Percentiles rank a stretch among this genome's conserved stretches.
These are phyloP conservation scores for Lasiosphaeris hirsuta DNA, from an alignment of 495 filamentous ascomycete species.

Conservation along the genomic window DNA sequence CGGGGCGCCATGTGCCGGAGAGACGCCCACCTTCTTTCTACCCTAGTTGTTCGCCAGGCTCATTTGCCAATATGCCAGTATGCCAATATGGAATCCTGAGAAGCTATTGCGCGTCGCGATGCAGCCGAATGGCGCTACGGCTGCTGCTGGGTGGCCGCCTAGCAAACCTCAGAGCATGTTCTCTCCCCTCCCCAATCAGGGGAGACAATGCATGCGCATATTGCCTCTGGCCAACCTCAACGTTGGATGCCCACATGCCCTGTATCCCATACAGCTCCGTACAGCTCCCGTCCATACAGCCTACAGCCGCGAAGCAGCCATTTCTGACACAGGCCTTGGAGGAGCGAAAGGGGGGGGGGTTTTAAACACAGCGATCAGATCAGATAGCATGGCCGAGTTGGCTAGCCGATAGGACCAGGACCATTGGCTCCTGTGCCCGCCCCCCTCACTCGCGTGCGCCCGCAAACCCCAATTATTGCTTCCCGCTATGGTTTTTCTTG, in stretches of 20 bases:
- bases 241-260: neutral
- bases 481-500: constrained; percentile 4
- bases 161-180: no score
- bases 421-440: neutral
- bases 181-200: neutral
- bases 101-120: neutral
- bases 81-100: no score
- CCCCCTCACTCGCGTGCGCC: neutral
- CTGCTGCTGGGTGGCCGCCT: no score
- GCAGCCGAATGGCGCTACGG: neutral
- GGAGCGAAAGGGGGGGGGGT: neutral
- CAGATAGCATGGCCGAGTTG: neutral
- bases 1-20: no score
- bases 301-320: neutral
- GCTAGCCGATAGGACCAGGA: neutral
- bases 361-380: constrained; percentile 11
- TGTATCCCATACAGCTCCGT: neutral
- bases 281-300: neutral
- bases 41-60: no score
- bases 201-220: neutral
- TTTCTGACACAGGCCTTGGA: constrained; percentile 12
- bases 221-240: constrained; percentile 1
- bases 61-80: no score
- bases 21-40: no score
- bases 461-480: neutral